Base-by-base conservation (phyloP, 192 early-diverging fungal genomes). In the Gigaspora rosea region DNA sequence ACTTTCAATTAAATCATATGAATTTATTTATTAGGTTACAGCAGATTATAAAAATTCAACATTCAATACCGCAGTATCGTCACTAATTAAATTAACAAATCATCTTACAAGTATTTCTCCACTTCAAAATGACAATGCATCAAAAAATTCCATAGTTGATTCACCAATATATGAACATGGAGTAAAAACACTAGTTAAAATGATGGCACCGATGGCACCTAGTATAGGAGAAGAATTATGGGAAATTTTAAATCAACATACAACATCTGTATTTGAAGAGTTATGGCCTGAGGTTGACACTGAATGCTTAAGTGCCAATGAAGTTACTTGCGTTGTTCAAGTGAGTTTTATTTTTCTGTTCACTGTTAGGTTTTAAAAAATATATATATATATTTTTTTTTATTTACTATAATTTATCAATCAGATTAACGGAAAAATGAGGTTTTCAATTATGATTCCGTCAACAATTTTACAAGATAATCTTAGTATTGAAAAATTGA, bases 51-150 rank as follows among this genome's bases (percentile, higher is more conserved):
- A 78, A 57, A 84, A 79, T 8, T 82, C 86, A 81, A 82, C 87
- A 20, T 94, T 98, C 81, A 93, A 96, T 81, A 94, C 94, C 0
- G 94, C 91, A 32, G 94, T 96, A 66, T 86, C 96, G 0, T 84
- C 89, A 71, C 84, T 98, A 47, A 96, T 96, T 79, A 95, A 96
- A 80, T 81, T 96, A 27, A 90, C 91, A 33, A 84, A 84, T 61
- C 83, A 84, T 20, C 63, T 84, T 10, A 80, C 82, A 56, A 32
- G 64, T 8, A 47, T 80, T 32, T 27, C 27, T 27, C 27, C 27
- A 27, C 27, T 27, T 27, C 27, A 27, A 27, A 27, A 27, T 27
- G 27, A 27, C 27, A 27, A 27, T 27, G 27, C 27, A 27, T 27
- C 27, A 27, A 27, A 27, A 27, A 67, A 78, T 20, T 49, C 33